Conservation (phyloP, 108 stramenopile species). For the Nitzschia putrida region DNA sequence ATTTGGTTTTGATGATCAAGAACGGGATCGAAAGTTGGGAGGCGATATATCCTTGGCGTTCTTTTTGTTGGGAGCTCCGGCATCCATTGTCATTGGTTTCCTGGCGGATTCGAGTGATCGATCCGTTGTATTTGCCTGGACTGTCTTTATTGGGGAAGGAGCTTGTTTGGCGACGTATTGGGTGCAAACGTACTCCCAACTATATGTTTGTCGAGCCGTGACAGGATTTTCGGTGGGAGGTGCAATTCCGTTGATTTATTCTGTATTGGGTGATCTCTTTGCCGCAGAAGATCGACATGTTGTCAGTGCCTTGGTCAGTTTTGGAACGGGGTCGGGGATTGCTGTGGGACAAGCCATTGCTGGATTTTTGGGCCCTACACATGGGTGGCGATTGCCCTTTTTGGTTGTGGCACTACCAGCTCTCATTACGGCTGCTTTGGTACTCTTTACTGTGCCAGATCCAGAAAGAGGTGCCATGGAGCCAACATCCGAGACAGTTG, state of each 20-base stretch:
- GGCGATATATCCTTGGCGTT: slow-evolving; percentile 84
- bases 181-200: slow-evolving; percentile 56
- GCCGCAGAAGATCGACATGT: slow-evolving; percentile 58
- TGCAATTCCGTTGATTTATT: slow-evolving; percentile 82
- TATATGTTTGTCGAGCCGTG: slow-evolving; percentile 76
- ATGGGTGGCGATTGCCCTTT: slow-evolving; percentile 85
- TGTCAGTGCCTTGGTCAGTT: slow-evolving; percentile 68
- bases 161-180: slow-evolving; percentile 78
- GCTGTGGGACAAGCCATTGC: slow-evolving; percentile 72
- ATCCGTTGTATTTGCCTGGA: slow-evolving; percentile 59
- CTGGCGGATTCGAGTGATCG: slow-evolving; percentile 47
- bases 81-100: slow-evolving; percentile 65
- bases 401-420: slow-evolving; percentile 72
- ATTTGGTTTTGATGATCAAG: slow-evolving; percentile 66
- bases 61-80: slow-evolving; percentile 78
- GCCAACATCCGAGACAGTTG: slow-evolving; percentile 48
- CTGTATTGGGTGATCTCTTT: slow-evolving; percentile 80
- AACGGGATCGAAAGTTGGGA: slow-evolving; percentile 81
- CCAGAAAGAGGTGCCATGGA: slow-evolving; percentile 77
- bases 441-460: slow-evolving; percentile 63
- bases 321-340: slow-evolving; percentile 74
- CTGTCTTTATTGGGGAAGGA: slow-evolving; percentile 79
- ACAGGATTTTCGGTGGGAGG: slow-evolving; percentile 84
- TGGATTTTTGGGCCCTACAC: slow-evolving; percentile 74
- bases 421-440: slow-evolving; percentile 59